These are phyloP conservation scores for Gossypium gossypioides DNA, from an alignment of 441 rosid species.

Conservation along the genomic window DNA sequence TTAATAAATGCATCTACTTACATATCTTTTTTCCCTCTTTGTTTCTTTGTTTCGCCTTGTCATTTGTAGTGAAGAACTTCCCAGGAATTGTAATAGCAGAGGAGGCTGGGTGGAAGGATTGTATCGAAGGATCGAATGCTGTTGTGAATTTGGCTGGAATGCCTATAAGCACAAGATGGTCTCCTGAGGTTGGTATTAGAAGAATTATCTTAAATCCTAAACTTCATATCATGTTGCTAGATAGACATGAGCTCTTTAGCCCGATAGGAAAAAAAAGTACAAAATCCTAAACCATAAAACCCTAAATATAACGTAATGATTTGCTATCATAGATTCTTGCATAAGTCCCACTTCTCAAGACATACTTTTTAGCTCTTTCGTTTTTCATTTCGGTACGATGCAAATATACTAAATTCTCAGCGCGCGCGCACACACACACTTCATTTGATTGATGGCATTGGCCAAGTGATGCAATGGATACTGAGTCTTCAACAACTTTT, in stretches of 20 bases:
- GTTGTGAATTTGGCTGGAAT: constrained; percentile 91
- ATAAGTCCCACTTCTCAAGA: too few relatives aligned
- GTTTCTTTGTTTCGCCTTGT: constrained; percentile 12
- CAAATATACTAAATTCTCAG: not conserved
- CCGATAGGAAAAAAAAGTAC: not conserved
- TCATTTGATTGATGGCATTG: not conserved
- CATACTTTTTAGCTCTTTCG: too few relatives aligned
- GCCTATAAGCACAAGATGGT: constrained; percentile 87
- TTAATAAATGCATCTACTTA: not conserved
- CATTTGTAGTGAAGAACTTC: constrained; percentile 46
- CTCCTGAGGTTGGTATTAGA: constrained; percentile 58
- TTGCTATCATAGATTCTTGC: not conserved
- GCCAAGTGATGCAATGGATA: not conserved
- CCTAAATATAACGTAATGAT: not conserved
- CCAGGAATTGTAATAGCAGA: constrained; percentile 66
- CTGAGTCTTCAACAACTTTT: not conserved
- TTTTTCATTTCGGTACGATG: not conserved
- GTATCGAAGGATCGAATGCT: constrained; percentile 69
- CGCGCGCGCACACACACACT: not conserved
- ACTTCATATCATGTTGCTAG: not conserved
- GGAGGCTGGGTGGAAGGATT: constrained; percentile 61
- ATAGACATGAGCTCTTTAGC: not conserved
- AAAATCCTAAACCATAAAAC: too few relatives aligned
- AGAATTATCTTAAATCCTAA: not conserved
- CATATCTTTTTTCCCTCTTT: not conserved